Evolutionary conservation across 345 rosid species (phyloP).

Genomic region (Salix suchowensis): DNA sequence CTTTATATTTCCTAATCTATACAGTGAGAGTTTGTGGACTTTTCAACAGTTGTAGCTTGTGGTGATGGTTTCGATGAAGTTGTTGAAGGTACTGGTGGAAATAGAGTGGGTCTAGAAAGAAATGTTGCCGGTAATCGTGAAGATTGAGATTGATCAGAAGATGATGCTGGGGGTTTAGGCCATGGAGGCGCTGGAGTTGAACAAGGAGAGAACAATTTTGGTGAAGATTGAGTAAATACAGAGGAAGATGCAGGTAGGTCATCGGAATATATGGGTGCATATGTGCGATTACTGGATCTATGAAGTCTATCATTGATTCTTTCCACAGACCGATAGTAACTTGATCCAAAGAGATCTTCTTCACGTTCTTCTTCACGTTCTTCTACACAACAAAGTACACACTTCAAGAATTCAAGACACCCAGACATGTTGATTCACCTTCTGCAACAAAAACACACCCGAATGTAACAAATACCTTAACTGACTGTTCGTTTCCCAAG

Average conservation of each 20-base stretch:
- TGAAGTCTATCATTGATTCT: neutral
- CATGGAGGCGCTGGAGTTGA: neutral
- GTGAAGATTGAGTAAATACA: neutral
- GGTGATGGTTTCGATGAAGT: neutral
- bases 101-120: neutral
- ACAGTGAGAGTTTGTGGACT: too few species aligned
- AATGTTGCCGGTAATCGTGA: neutral
- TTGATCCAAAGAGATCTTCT: neutral
- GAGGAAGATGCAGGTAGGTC: neutral
- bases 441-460: slow-evolving; percentile 2
- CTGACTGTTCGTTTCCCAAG: neutral
- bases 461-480: neutral
- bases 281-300: neutral
- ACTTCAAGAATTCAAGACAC: slow-evolving; percentile 17
- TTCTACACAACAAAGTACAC: slow-evolving; percentile 21
- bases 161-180: neutral
- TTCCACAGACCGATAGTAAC: neutral
- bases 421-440: slow-evolving; percentile 9
- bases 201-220: neutral
- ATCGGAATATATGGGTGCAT: neutral
- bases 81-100: neutral
- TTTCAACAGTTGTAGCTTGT: neutral
- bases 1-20: too few species aligned
- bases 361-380: neutral
- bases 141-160: neutral